Evolutionary conservation across 208 protist species (phyloP).

Genomic region (Acanthamoeba culbertsoni): DNA sequence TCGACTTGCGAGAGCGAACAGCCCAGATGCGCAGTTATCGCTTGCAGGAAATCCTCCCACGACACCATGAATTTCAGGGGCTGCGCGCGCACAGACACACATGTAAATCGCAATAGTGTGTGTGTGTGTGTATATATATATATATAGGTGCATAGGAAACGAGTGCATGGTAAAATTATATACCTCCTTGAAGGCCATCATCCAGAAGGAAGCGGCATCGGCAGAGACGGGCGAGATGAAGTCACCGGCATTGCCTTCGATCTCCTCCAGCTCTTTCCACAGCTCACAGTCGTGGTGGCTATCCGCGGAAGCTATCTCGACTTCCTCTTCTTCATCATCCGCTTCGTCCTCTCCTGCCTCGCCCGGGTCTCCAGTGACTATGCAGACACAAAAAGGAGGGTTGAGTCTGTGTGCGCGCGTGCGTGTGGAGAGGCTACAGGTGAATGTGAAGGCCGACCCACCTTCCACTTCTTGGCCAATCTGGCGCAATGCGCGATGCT

Average conservation of each 20-base stretch:
- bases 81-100: neutral
- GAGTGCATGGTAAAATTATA: no score
- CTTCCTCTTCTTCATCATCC: neutral
- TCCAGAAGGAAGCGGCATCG: neutral
- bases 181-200: neutral
- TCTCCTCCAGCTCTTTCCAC: neutral
- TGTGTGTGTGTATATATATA: no score
- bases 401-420: no score
- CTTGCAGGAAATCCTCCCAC: slow-evolving; percentile 47
- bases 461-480: neutral
- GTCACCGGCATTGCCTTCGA: neutral
- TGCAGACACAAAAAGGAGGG: neutral
- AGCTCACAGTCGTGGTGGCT: neutral
- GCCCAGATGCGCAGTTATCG: neutral
- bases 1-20: neutral
- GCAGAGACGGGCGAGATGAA: neutral
- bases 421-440: neutral
- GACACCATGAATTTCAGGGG: slow-evolving; percentile 17
- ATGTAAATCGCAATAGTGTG: no score
- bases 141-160: no score
- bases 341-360: neutral
- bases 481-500: neutral
- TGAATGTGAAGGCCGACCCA: neutral
- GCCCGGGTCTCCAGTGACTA: neutral
- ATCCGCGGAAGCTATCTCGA: neutral